phyloP scores from a whole-genome alignment of 1,284 basidiomycete species.

The Naganishia albida region DNA sequence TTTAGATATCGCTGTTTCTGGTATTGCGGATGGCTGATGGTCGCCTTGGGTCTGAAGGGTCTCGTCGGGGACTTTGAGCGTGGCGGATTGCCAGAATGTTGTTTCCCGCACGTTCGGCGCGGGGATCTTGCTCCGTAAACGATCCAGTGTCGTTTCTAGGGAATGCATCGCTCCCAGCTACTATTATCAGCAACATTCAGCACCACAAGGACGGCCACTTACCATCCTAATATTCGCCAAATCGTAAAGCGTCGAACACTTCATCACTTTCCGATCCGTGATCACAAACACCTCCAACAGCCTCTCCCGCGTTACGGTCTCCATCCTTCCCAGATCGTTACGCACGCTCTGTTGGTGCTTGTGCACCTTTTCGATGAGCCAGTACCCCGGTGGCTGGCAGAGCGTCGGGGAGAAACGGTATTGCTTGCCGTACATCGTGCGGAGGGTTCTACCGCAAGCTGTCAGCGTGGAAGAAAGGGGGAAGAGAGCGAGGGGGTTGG shows the following conservation, averaged over 20 bases:
- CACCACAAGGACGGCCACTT: not conserved
- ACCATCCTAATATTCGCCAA: slow-evolving; percentile 26
- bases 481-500: no score
- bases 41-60: not conserved
- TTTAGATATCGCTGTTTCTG: no score
- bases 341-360: slow-evolving; percentile 24
- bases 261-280: slow-evolving; percentile 21
- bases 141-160: slow-evolving; percentile 18
- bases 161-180: slow-evolving; percentile 28
- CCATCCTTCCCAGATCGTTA: slow-evolving; percentile 11
- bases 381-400: slow-evolving; percentile 26
- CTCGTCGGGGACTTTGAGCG: slow-evolving; percentile 25
- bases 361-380: slow-evolving; percentile 29
- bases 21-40: no score
- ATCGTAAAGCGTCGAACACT: slow-evolving; percentile 31
- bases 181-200: not conserved
- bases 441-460: not conserved
- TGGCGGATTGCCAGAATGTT: slow-evolving; percentile 29
- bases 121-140: slow-evolving; percentile 15
- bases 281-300: slow-evolving; percentile 26
- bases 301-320: slow-evolving; percentile 7
- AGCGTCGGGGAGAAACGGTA: slow-evolving; percentile 19
- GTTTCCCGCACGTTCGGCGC: slow-evolving; percentile 20
- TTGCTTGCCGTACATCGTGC: slow-evolving; percentile 30
- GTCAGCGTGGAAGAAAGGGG: not conserved